Evolutionary conservation across 2,329 filamentous ascomycete genomes (phyloP).

Genomic region (Plectosphaerella plurivora): DNA sequence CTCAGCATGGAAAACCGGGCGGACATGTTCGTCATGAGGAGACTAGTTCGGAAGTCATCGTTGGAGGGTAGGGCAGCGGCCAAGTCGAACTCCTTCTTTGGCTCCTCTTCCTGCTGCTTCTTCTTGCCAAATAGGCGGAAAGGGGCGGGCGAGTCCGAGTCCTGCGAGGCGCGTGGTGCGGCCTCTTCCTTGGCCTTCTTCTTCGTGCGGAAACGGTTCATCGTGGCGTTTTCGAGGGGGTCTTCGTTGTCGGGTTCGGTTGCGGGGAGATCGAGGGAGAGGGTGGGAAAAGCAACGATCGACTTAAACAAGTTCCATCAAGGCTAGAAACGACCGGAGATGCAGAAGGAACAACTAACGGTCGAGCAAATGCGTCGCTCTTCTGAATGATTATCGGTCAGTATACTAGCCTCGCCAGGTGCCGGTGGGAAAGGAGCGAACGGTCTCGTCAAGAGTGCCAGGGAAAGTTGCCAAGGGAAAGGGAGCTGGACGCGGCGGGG

Average conservation of each 20-base stretch:
- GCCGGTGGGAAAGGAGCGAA: slow-evolving; percentile 3
- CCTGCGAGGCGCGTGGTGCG: slow-evolving; percentile 44
- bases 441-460: background rate
- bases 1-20: slow-evolving; percentile 95
- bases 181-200: slow-evolving; percentile 63
- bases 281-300: too few species aligned
- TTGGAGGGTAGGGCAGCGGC: slow-evolving; percentile 68
- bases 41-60: slow-evolving; percentile 91
- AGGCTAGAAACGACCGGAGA: too few species aligned
- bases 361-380: too few species aligned
- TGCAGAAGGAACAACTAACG: too few species aligned
- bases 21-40: slow-evolving; percentile 92
- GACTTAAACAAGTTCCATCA: too few species aligned
- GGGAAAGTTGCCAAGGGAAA: too few species aligned
- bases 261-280: too few species aligned
- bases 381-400: too few species aligned
- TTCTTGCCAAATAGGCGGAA: slow-evolving; percentile 52
- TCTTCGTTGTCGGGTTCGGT: too few species aligned
- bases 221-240: slow-evolving; percentile 25
- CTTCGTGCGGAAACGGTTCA: slow-evolving; percentile 76
- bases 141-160: slow-evolving; percentile 47
- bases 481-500: too few species aligned
- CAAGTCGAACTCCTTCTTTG: slow-evolving; percentile 68
- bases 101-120: slow-evolving; percentile 53
- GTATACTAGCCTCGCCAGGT: too few species aligned